Base-by-base conservation (phyloP, 1,139 yeast genomes). In the Geotrichum carabidarum region DNA sequence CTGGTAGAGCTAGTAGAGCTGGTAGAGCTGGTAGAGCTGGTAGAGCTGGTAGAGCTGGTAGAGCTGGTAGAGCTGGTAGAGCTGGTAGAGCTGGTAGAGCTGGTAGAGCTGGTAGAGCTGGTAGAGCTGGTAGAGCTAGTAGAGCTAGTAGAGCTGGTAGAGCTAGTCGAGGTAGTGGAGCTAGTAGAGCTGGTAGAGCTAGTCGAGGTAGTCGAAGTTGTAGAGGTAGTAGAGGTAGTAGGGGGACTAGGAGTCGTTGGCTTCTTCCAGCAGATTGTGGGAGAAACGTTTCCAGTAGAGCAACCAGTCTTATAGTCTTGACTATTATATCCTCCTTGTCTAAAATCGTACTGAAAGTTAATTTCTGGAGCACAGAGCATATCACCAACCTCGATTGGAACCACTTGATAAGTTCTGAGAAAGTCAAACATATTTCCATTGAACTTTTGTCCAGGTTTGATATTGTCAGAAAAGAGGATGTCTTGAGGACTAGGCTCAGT, bases 321-420 rank as follows among this genome's bases (percentile, higher is more conserved):
- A 35, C 50, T 27, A 45, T 54, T 53, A 30, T 47, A 45, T 12
- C 48, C 43, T 14, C 37, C 37, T 12, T 27, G 14, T 14, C 42
- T 27, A 51, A 51, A 56, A 30, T 51, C 49, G 32, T 54, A 56
- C 15, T 48, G 51, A 31, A 56, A 40, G 44, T 52, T 37, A 27
- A 55, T 43, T 14, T 50, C 40, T 31, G 57, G 57, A 38, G 59
- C 59, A 48, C 59, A 56, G 38, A 51, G 43, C 32, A 47, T 11
- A 22, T 45, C 51, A 11, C 51, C 56, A 6, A 22, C 48, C n/a
- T 15, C 40, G 1, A 14, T 36, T 11, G 59, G 51, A 18, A 14
- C 17, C 45, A 48, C 46, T 35, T 36, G 41, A 22, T 51, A 54
- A 51, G 52, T 35, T 44, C 51, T 27, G 40, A 31, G 31, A 38